phyloP scores from a whole-genome alignment of 129 eudicot species.

The Tanacetum coccineum region DNA sequence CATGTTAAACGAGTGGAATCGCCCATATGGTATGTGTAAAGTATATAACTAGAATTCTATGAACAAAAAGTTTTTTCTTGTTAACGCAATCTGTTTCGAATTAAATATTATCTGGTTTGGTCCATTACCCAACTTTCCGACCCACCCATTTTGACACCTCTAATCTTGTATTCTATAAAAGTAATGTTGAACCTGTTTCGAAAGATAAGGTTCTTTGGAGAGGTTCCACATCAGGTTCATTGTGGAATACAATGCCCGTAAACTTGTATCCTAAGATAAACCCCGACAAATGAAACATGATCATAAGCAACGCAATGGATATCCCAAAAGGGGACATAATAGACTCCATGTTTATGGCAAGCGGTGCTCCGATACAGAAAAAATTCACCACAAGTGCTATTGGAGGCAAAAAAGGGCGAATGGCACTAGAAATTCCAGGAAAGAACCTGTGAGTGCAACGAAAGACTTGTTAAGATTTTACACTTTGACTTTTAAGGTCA shows the following conservation, averaged over 20 bases:
- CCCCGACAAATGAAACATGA: slow-evolving; percentile 64
- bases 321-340: slow-evolving; percentile 77
- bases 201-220: slow-evolving; percentile 83
- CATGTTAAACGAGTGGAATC: no score
- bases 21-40: no score
- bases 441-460: slow-evolving; percentile 44
- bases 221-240: slow-evolving; percentile 61
- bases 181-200: slow-evolving; percentile 55
- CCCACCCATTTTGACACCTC: neutral
- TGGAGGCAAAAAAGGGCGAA: slow-evolving; percentile 77
- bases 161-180: neutral
- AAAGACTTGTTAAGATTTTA: neutral
- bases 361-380: slow-evolving; percentile 86
- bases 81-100: no score
- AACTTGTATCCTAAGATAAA: slow-evolving; percentile 52
- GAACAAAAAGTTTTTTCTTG: no score
- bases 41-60: no score
- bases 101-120: no score
- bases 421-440: slow-evolving; percentile 46
- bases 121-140: no score
- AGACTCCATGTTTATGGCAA: slow-evolving; percentile 67
- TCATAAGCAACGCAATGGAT: slow-evolving; percentile 51
- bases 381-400: slow-evolving; percentile 78
- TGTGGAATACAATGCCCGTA: slow-evolving; percentile 55
- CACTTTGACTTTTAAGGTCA: slow-evolving; percentile 20